Evolutionary conservation across 352 stramenopile genomes (phyloP), one percentile per base, ranked within the genome.

Genomic region (Globisporangium camurandrum): DNA sequence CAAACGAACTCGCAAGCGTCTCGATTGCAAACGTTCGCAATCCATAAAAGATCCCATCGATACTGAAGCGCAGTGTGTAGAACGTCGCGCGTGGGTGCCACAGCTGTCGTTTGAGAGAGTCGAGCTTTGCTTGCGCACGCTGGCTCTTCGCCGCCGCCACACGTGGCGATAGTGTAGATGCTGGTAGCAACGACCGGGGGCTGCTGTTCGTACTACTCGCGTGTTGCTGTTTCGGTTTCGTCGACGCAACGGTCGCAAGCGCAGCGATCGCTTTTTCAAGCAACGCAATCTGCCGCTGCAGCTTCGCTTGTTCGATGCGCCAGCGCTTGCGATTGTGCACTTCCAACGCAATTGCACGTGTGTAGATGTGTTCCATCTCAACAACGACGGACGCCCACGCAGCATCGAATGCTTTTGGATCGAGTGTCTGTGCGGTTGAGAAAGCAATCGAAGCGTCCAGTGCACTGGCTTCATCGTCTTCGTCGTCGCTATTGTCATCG

Each of bases 41-140:
- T 1, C 80, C 76, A 56, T 88, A 87, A 52, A 86, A 91, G 26
- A 91, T 85, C 10, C 80, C 80, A 34, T 85, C 75, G 20, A 88
- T 76, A 41, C 77, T 91, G 48, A 86, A 86, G 23, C 80, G 77
- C 30, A 88, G 58, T 2, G 78, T 77, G 59, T 91, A 91, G 41
- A 76, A 53, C 49, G 84, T 89, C 48, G 85, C 77, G 0, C 71
- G 64, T 31, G 75, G 77, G 39, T 88, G 77, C 76, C 76, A 91
- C 37, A 74, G 86, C 33, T 74, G 59, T 16, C 77, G 68, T 27
- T 83, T 73, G 6, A 91, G 61, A 2, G 73, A 64, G 49, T 91
- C 80, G 10, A 87, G 56, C 28, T 91, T 88, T 3, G 73, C 79
- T 47, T 86, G 77, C 19, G 75, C 75, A 42, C 71, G 73, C n/a